Conservation (phyloP, 2,329 filamentous ascomycete species). For the Diaporthe helianthi region DNA sequence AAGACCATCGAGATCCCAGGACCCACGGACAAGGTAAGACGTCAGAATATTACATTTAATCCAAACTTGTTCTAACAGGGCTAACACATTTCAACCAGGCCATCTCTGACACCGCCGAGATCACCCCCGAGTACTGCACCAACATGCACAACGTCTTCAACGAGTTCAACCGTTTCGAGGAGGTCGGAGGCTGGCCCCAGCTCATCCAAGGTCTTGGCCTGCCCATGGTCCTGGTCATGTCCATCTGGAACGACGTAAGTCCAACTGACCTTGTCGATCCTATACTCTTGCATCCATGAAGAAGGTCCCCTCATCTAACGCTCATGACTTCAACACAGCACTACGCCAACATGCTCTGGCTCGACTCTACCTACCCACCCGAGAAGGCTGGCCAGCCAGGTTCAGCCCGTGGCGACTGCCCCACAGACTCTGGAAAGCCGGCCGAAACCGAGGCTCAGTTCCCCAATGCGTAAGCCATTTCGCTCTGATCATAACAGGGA, state of each 20-base stretch:
- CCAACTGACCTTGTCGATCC: background rate
- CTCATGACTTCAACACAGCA: slow-evolving; percentile 44
- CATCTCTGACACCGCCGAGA: slow-evolving; percentile 41
- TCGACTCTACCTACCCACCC: slow-evolving; percentile 62
- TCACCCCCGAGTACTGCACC: slow-evolving; percentile 63
- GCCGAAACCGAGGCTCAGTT: slow-evolving; percentile 43
- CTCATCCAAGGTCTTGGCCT: slow-evolving; percentile 59
- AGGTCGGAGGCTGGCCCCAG: slow-evolving; percentile 58
- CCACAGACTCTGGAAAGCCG: slow-evolving; percentile 49
- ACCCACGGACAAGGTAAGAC: slow-evolving; percentile 34
- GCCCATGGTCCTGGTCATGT: slow-evolving; percentile 70
- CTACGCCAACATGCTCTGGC: slow-evolving; percentile 67
- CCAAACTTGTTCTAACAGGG: no score
- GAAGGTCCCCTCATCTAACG: background rate
- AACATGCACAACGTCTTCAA: slow-evolving; percentile 60
- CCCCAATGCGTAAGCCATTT: slow-evolving; percentile 33
- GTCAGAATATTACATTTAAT: fast-evolving
- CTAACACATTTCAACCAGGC: slow-evolving; percentile 37
- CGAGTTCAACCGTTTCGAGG: slow-evolving; percentile 57
- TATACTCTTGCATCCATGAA: background rate
- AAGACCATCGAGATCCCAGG: slow-evolving; percentile 58
- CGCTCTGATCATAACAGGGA: background rate
- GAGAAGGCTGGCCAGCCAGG: slow-evolving; percentile 51
- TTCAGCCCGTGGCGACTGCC: slow-evolving; percentile 52
- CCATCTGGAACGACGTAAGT: slow-evolving; percentile 61